phyloP scores from a whole-genome alignment of 768 basidiomycete species.

The Tricholoma sp. region DNA sequence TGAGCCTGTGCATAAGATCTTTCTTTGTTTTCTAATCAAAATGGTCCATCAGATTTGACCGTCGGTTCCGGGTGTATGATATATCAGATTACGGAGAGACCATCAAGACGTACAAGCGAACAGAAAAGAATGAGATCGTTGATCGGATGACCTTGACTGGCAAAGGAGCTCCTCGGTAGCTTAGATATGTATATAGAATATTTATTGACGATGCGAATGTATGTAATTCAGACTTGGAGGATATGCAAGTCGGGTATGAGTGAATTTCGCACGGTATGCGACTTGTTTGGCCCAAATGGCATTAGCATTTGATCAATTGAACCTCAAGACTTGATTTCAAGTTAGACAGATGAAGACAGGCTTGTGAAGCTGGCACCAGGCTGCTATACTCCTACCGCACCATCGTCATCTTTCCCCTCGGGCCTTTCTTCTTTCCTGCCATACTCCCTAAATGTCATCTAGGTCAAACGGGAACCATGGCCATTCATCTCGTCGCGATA shows the following conservation, averaged over 20 bases:
- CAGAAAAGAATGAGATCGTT: conserved; percentile 62
- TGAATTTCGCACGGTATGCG: conserved; percentile 6
- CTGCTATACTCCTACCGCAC: not conserved
- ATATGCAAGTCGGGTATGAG: no score
- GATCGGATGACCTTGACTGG: conserved; percentile 65
- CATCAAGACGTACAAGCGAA: conserved; percentile 82
- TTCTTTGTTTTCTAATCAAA: conserved; percentile 2
- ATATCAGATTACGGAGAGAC: conserved; percentile 90
- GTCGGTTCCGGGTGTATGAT: conserved; percentile 86
- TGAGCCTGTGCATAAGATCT: conserved; percentile 17
- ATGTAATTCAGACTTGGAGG: no score
- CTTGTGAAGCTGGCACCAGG: no score
- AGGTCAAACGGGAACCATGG: conserved; percentile 23
- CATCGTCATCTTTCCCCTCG: conserved; percentile 1
- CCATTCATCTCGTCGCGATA: conserved; percentile 49
- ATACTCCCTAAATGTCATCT: conserved; percentile 20
- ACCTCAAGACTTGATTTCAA: no score
- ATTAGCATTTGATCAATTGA: no score
- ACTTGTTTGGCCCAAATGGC: not conserved
- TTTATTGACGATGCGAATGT: not conserved
- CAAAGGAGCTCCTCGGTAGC: conserved; percentile 32
- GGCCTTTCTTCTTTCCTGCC: not conserved
- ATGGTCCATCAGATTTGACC: conserved; percentile 60
- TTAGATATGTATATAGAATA: not conserved
- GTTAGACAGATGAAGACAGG: no score